These are phyloP conservation scores for Cyclotella distinguenda DNA, from an alignment of 108 stramenopile genomes.

Conservation along the genomic window DNA sequence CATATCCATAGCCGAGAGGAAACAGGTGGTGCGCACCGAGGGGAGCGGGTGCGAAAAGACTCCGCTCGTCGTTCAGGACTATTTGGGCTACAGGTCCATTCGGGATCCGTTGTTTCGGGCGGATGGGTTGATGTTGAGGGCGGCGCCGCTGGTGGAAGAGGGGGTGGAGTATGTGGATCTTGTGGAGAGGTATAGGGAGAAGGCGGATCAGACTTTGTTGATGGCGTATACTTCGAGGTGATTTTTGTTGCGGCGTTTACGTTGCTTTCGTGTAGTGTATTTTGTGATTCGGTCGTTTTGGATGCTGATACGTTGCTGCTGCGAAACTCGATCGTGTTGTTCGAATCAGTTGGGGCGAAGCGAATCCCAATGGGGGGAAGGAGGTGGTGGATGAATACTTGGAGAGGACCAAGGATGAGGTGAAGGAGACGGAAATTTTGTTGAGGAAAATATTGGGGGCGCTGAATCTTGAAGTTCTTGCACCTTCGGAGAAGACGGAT, in stretches of 20 bases:
- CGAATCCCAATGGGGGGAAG: conserved; percentile 78
- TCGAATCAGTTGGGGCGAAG: conserved; percentile 57
- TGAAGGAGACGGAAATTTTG: conserved; percentile 59
- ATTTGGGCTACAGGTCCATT: conserved; percentile 50
- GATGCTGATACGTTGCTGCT: not conserved
- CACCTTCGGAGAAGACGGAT: conserved; percentile 49
- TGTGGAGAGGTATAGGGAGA: conserved; percentile 72
- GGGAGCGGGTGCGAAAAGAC: conserved; percentile 74
- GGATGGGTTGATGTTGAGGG: conserved; percentile 71
- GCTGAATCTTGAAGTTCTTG: conserved; percentile 61
- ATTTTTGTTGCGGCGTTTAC: not conserved
- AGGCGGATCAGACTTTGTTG: conserved; percentile 65
- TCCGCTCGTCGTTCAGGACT: conserved; percentile 63
- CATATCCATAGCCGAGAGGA: conserved; percentile 56
- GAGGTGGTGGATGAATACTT: conserved; percentile 80
- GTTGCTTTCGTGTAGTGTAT: not conserved
- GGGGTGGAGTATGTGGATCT: conserved; percentile 63
- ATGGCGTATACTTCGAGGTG: conserved; percentile 50
- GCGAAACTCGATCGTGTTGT: too few species aligned
- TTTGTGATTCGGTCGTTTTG: not conserved
- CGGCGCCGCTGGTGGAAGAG: conserved; percentile 58
- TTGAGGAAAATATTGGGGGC: conserved; percentile 56
- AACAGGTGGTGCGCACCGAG: conserved; percentile 76
- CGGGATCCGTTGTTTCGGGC: conserved; percentile 74
- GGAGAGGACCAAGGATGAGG: conserved; percentile 64